Evolutionary conservation across 2,329 filamentous ascomycete genomes (phyloP).

Genomic region (Metarhizium robertsii): DNA sequence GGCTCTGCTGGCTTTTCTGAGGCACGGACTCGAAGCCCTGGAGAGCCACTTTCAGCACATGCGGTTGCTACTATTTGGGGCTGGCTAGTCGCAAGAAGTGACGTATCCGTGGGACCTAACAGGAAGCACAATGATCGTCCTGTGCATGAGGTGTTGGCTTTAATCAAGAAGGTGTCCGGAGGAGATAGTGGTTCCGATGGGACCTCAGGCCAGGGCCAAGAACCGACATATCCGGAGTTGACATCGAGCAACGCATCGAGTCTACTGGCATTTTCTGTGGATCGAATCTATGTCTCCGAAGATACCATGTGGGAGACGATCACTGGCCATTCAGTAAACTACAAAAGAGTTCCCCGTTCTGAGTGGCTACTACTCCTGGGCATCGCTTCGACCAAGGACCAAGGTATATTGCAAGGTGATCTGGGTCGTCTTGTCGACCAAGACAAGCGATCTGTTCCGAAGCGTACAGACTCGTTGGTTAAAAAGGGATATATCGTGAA

Average conservation of each 20-base stretch:
- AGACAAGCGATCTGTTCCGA: conserved; percentile 55
- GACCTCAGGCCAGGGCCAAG: background rate
- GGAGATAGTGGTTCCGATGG: background rate
- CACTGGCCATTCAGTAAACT: conserved; percentile 49
- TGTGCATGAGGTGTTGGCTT: conserved; percentile 20
- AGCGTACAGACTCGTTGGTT: conserved; percentile 48
- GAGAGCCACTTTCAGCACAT: conserved; percentile 13
- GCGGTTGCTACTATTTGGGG: conserved; percentile 24
- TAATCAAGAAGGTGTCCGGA: background rate
- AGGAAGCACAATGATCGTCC: conserved; percentile 29
- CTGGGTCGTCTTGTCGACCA: conserved; percentile 48
- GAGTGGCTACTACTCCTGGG: conserved; percentile 51
- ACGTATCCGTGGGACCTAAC: conserved; percentile 25
- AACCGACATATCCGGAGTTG: background rate
- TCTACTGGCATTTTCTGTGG: background rate
- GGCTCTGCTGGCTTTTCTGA: conserved; percentile 13
- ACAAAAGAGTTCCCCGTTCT: conserved; percentile 46
- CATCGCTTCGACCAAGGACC: conserved; percentile 43
- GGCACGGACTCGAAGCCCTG: conserved; percentile 6
- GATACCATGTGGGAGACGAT: conserved; percentile 50
- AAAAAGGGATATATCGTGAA: conserved; percentile 55
- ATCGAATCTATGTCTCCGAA: conserved; percentile 39
- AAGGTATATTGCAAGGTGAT: conserved; percentile 53
- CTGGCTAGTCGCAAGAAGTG: conserved; percentile 24
- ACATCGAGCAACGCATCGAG: background rate